These are phyloP conservation scores for Ilyonectria destructans DNA, from an alignment of 2,329 filamentous ascomycete genomes.

Conservation along the genomic window DNA sequence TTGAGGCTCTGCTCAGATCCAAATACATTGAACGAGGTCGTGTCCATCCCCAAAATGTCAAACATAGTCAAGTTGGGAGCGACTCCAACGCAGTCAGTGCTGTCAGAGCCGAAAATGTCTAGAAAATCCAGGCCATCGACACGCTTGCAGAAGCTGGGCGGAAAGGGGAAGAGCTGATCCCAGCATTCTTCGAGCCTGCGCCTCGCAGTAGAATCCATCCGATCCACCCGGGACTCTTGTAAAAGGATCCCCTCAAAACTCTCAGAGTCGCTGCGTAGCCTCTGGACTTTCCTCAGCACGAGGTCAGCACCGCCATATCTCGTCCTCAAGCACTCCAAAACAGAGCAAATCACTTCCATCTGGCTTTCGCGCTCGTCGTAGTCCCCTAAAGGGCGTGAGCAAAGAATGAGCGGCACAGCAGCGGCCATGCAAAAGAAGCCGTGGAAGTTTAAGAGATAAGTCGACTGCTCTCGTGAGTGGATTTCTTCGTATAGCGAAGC, in stretches of 20 bases:
- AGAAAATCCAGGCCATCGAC: slow-evolving; percentile 7
- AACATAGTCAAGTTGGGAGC: neutral
- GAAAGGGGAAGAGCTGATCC: slow-evolving; percentile 20
- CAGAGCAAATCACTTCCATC: neutral
- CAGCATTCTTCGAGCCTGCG: neutral
- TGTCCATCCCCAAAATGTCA: neutral
- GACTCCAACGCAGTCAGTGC: neutral
- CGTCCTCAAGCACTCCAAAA: neutral
- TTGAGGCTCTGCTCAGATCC: neutral
- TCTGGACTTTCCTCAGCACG: slow-evolving; percentile 15
- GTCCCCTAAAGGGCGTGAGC: neutral
- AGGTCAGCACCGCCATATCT: slow-evolving; percentile 18
- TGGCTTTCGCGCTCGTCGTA: neutral
- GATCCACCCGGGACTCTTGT: neutral
- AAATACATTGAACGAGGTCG: neutral
- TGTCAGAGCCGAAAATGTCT: neutral
- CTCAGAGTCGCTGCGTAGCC: neutral
- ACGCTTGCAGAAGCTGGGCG: slow-evolving; percentile 8
- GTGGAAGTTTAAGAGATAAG: slow-evolving; percentile 14
- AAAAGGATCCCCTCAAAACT: neutral
- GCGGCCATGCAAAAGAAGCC: slow-evolving; percentile 25
- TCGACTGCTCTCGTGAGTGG: slow-evolving; percentile 17
- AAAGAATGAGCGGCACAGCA: slow-evolving; percentile 13
- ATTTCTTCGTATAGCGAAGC: slow-evolving; percentile 27
- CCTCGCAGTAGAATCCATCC: neutral